A percentile compares a stretch with the other conserved stretches of the same genome.
Conservation (phyloP, 768 basidiomycete species). For the Baorangia bicolor region DNA sequence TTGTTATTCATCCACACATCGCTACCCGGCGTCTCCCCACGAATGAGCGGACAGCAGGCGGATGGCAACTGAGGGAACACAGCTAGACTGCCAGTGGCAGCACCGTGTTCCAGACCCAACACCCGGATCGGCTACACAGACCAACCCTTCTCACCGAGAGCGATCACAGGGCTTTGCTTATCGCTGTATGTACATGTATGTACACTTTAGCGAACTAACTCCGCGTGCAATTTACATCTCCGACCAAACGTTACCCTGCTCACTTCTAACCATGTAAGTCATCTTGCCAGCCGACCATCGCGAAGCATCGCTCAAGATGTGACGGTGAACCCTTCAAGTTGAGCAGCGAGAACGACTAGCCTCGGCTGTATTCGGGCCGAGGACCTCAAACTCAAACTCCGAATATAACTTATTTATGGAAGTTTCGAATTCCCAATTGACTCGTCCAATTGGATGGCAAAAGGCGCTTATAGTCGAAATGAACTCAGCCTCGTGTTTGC, state of each 20-base stretch:
- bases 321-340: background rate
- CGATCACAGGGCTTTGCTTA: background rate
- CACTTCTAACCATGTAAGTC: too few relatives aligned
- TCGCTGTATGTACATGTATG: background rate
- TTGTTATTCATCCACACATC: background rate
- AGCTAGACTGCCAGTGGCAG: background rate
- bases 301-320: background rate
- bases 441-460: slow-evolving; percentile 3
- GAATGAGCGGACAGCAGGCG: background rate
- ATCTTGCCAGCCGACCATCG: too few relatives aligned
- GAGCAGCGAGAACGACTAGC: background rate
- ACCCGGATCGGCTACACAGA: too few relatives aligned
- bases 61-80: background rate
- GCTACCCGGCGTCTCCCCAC: background rate
- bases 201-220: background rate
- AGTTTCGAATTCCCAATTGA: background rate
- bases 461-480: slow-evolving; percentile 12
- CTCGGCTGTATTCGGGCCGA: background rate
- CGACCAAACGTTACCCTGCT: background rate
- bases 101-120: too few relatives aligned
- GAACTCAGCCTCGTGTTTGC: slow-evolving; percentile 25
- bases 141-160: background rate
- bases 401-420: background rate
- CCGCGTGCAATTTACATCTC: background rate
- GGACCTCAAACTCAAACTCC: background rate